These are phyloP conservation scores for Candida lessepsii DNA, from an alignment of 805 yeast genomes.

Conservation along the genomic window DNA sequence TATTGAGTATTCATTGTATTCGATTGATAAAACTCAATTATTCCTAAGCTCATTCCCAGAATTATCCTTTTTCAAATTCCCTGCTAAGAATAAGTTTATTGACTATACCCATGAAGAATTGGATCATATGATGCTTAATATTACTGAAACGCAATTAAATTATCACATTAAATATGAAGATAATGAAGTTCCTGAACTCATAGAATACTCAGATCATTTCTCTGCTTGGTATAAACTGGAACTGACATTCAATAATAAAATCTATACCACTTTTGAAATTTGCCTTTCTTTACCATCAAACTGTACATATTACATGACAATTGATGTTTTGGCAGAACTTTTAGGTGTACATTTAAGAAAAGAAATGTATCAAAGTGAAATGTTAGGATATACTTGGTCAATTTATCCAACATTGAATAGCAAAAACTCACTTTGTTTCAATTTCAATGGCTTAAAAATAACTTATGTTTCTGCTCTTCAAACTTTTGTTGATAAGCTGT, in stretches of 20 bases:
- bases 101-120: neutral
- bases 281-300: neutral
- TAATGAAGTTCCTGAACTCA: constrained; percentile 33
- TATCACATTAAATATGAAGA: constrained; percentile 21
- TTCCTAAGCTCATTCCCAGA: neutral
- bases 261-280: constrained; percentile 48
- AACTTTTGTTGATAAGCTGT: constrained; percentile 25
- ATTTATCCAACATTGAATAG: constrained; percentile 55
- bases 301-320: constrained; percentile 17
- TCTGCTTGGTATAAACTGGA: constrained; percentile 57
- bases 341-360: constrained; percentile 41
- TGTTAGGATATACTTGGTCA: constrained; percentile 58
- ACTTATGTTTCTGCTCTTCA: constrained; percentile 40
- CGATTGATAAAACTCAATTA: constrained; percentile 1
- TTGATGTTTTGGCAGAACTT: constrained; percentile 54
- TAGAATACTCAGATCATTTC: constrained; percentile 29
- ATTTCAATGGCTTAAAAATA: constrained; percentile 50
- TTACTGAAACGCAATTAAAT: neutral
- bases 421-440: constrained; percentile 51
- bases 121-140: neutral
- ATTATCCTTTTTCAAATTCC: constrained; percentile 24
- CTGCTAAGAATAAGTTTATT: constrained; percentile 7
- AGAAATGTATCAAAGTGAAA: constrained; percentile 51
- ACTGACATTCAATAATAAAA: constrained; percentile 26
- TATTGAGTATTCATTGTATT: neutral